Evolutionary conservation across 1,284 basidiomycete species (phyloP), one percentile per base, ranked within the genome.

Genomic region (Sporisorium exsertum): DNA sequence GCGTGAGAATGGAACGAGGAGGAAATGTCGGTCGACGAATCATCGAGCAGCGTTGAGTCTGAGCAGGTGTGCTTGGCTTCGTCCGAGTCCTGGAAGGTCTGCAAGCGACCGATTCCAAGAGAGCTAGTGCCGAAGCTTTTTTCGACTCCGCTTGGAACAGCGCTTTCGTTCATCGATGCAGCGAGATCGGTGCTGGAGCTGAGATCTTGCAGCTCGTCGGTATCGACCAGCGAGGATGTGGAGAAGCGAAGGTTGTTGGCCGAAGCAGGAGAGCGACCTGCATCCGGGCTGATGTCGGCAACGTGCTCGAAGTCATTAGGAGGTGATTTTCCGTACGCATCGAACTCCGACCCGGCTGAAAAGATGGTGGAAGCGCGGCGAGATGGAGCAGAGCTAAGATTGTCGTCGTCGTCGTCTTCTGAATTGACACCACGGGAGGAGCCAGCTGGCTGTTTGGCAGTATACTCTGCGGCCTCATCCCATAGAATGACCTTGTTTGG

Each of bases 401-500:
- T 42, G 32, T 49, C 64, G 9, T 64, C 64, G 18, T 65, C 64
- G n/a, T 65, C 60, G 18, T 72, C 62, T 7, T 72, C 62, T 7
- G 58, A 64, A n/a, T 64, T 64, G 12, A 16, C 24, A 10, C 54
- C 58, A 5, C n/a, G 51, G 8, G 53, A 22, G 1, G 33, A 2
- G 4, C 26, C 12, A 2, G 32, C 12, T 13, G 55, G 33, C 6
- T 15, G 18, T 2, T 64, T 60, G 6, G 63, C 51, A 0, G 58
- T 58, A 9, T 65, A 64, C 20, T 64, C 58, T 18, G 80, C 79
- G 10, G 72, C 74, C 47, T 83, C 77, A 45, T 83, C 81, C 81
- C 81, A 83, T 8, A 83, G 51, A 13, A 83, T 45, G 33, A 83
- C 79, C 58, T 83, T 83, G 63, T 82, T 83, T 18, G 81, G 81